Base-by-base conservation (phyloP, 352 stramenopile genomes). In the Globisporangium mamillatum region DNA sequence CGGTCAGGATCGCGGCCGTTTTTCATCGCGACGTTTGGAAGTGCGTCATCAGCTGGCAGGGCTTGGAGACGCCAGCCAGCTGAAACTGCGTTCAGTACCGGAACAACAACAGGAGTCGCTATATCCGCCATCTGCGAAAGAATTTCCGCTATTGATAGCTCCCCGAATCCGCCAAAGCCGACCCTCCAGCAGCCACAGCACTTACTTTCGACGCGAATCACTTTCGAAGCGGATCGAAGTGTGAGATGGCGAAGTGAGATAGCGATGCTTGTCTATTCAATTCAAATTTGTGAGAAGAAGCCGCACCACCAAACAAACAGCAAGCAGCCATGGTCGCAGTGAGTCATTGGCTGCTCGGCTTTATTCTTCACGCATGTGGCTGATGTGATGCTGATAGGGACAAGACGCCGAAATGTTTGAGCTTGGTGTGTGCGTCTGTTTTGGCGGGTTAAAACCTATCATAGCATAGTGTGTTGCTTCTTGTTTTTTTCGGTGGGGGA, bases 401-500 rank as follows among this genome's bases (percentile, higher is more conserved):
- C 44, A 52, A 18, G 18, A 52, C 44, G 44, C 18, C 18, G 44
- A 52, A 22, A 52, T 22, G 18, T 46, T 16, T 44, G 12, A 46
- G 32, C 32, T 9, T 38, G 32, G 32, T 38, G 32, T 38, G 32
- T 38, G 32, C 4, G 32, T 38, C 7, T 38, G 32, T 38, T 38
- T 9, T 38, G 12, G 9, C 10, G 8, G 8, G 53, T 10, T 59
- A 14, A 59, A 59, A 64, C 7, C 41, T 8, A 14, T 57, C 53
- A 59, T 12, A 7, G 44, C 41, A 41, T 32, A 27, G 48, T 44
- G 44, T 22, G 53, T 16, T 6, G 12, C 36, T 24, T 59, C 4
- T 60, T 60, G 5, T 14, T 34, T 60, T 60, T 22, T 29, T 41
- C n/a, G 27, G 54, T n/a, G 25, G 22, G 54, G 54, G 54, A 60